Evolutionary conservation across 2,329 filamentous ascomycete genomes (phyloP).

Genomic region (Penicillium sclerotigenum): DNA sequence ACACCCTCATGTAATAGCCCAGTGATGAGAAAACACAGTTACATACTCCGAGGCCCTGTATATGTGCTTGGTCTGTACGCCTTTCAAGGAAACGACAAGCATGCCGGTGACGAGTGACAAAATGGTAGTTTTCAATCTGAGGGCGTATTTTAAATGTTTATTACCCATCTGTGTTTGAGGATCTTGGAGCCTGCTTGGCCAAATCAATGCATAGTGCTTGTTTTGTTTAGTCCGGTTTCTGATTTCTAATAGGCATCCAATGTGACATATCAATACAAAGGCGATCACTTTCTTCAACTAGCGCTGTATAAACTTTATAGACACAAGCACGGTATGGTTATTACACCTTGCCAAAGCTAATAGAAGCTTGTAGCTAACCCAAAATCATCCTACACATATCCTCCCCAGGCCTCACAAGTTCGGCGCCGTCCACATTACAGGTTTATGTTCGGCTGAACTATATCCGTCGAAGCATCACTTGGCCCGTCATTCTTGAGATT

Average conservation of each 20-base stretch:
- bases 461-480: not conserved
- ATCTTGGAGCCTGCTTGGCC: not conserved
- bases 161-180: not conserved
- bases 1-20: not conserved
- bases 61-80: slow-evolving; percentile 29
- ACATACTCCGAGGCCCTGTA: slow-evolving; percentile 25
- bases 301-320: not conserved
- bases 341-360: not conserved
- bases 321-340: too few relatives aligned
- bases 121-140: slow-evolving; percentile 15
- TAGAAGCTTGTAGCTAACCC: not conserved
- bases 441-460: not conserved
- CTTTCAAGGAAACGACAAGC: slow-evolving; percentile 20
- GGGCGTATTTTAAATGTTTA: not conserved
- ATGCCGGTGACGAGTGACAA: slow-evolving; percentile 11
- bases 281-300: not conserved
- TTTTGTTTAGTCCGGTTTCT: not conserved
- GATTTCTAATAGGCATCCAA: too few relatives aligned
- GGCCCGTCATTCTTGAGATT: not conserved
- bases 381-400: not conserved
- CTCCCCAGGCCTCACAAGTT: not conserved
- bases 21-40: slow-evolving; percentile 27
- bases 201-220: not conserved
- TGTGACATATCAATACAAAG: too few relatives aligned
- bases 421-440: not conserved